Conservation (phyloP, 352 stramenopile genomes). For the Pythium guiyangense region DNA sequence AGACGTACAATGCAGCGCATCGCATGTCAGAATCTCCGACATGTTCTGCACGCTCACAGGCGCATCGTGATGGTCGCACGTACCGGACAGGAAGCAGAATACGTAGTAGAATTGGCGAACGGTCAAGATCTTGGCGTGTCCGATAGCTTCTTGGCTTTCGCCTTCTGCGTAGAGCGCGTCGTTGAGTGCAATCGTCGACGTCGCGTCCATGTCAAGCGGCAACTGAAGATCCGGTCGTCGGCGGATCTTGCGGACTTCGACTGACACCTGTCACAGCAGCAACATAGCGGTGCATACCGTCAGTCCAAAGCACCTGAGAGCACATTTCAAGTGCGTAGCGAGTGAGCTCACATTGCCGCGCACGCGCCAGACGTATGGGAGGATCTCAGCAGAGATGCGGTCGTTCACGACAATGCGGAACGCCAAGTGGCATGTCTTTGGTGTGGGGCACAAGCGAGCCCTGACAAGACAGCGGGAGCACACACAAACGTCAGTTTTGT, state of each 20-base stretch:
- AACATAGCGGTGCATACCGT: background rate
- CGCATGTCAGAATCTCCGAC: background rate
- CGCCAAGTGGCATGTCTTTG: conserved; percentile 69
- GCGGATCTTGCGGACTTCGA: conserved; percentile 74
- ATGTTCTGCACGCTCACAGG: background rate
- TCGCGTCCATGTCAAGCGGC: conserved; percentile 10
- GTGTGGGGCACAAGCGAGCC: conserved; percentile 63
- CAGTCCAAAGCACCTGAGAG: background rate
- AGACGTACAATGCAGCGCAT: background rate
- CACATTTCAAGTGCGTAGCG: background rate
- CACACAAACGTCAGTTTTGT: background rate
- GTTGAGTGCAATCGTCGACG: conserved; percentile 15
- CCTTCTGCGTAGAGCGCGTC: conserved; percentile 17
- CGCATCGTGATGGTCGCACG: background rate
- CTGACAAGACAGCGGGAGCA: conserved; percentile 12
- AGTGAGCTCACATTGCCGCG: conserved; percentile 45
- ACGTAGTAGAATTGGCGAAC: conserved; percentile 82
- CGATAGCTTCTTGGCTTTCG: conserved; percentile 40
- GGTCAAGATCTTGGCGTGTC: conserved; percentile 55
- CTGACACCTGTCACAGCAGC: conserved; percentile 19
- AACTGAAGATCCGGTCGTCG: conserved; percentile 29
- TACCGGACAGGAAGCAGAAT: conserved; percentile 70
- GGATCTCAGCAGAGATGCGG: conserved; percentile 47
- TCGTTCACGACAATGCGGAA: conserved; percentile 74
- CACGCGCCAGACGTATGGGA: conserved; percentile 73